Base-by-base conservation (phyloP, 805 yeast species). In the Metschnikowia borealis region DNA sequence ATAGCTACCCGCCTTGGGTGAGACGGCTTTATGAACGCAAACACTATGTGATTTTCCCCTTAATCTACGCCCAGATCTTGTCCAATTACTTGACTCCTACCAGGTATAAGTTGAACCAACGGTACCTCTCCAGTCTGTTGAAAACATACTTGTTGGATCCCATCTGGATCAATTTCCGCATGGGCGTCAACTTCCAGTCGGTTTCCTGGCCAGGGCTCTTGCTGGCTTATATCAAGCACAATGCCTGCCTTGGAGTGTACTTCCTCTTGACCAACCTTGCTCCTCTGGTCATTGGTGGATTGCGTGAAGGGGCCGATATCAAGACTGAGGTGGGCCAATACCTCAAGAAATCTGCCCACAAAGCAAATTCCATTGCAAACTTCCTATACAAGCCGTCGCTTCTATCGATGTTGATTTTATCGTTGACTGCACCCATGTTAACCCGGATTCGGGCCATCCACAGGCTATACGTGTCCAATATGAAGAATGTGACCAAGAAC, bases 1-100 rank as follows among this genome's bases (percentile, higher is more conserved):
- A 56, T 31, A 51, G 61, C 11, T 66, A 67, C 53, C 53, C 56
- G 20, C 20, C 46, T 3, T 54, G 54, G 58, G 46, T 69, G 21
- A 47, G 51, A 15, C 42, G 46, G 23, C 38, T 68, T 4, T 71
- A 70, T 50, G 39, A 56, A 29, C 58, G 64, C 42, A 72, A 71
- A 55, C 69, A 72, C 49, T 61, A 47, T 32, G 32, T 71, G 10
- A 57, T 71, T 6, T 73, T 59, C 52, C 74, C 78, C 17, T 48
- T 63, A 32, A 55, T 73, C 11, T 73, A 65, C 53, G 74, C 66
- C 14, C 76, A 72, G 55, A 59, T 73, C 41, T 62, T 73, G 35
- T 68, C 74, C 35, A 69, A 70, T 53, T 71, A 70, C 56, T 56
- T 73, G 50, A 69, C 78, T 0, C 77, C 77, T 2, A 68, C 77